phyloP scores from a whole-genome alignment of 129 eudicot species.

The Helichrysum umbraculigerum region DNA sequence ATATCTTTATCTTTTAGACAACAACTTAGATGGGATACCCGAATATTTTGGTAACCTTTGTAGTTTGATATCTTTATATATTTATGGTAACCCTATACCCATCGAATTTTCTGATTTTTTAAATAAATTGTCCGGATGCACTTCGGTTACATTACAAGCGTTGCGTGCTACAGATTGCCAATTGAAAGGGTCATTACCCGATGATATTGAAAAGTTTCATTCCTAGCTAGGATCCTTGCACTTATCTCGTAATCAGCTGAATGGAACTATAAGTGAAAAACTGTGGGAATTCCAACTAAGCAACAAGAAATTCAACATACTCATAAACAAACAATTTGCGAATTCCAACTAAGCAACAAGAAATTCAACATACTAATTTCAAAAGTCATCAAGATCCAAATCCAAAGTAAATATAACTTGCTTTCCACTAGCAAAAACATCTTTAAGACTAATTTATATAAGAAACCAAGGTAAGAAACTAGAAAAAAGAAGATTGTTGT shows the following conservation, averaged over 20 bases:
- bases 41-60: conserved; percentile 2
- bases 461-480: too few species aligned
- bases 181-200: background rate
- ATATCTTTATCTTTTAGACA: background rate
- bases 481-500: too few species aligned
- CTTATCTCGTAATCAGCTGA: background rate
- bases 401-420: too few species aligned
- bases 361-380: too few species aligned
- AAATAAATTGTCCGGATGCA: background rate
- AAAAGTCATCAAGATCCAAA: too few species aligned
- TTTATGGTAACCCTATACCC: background rate
- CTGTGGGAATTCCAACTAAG: background rate
- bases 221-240: background rate
- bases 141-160: background rate
- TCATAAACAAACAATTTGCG: too few species aligned
- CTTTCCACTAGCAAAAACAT: too few species aligned
- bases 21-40: conserved; percentile 13
- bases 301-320: too few species aligned
- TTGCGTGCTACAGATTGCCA: background rate
- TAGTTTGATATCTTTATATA: background rate
- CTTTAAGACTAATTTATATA: too few species aligned
- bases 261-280: conserved; percentile 8
- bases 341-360: too few species aligned
- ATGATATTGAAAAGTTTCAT: conserved; percentile 1
- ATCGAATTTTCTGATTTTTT: background rate